phyloP scores from a whole-genome alignment of 1,284 basidiomycete genomes.

The Malassezia cuniculi region DNA sequence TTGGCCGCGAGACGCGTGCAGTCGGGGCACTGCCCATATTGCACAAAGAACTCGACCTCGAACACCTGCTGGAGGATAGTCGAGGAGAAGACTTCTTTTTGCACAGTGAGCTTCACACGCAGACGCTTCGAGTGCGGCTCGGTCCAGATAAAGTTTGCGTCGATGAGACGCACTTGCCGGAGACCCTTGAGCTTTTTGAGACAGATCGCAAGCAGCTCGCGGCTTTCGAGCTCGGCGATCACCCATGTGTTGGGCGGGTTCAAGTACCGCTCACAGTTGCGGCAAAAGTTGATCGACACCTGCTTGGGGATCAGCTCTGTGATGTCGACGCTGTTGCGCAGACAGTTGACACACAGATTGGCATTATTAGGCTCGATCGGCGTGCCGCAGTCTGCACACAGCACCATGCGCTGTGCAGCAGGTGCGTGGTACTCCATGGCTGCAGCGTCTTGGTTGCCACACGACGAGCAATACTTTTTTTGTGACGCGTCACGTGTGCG shows the following conservation, averaged over 20 bases:
- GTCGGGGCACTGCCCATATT: slow-evolving; percentile 87
- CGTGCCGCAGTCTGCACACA: slow-evolving; percentile 54
- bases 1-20: slow-evolving; percentile 89
- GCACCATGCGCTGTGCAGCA: slow-evolving; percentile 40
- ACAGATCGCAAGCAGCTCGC: slow-evolving; percentile 64
- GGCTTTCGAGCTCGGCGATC: slow-evolving; percentile 72
- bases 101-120: slow-evolving; percentile 85
- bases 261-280: slow-evolving; percentile 90
- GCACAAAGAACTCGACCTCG: slow-evolving; percentile 88
- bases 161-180: slow-evolving; percentile 84
- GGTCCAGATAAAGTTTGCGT: slow-evolving; percentile 98
- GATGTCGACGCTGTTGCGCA: slow-evolving; percentile 85
- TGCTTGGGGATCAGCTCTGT: slow-evolving; percentile 98
- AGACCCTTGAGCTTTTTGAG: slow-evolving; percentile 88
- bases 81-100: slow-evolving; percentile 91
- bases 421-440: slow-evolving; percentile 36
- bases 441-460: not conserved
- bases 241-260: slow-evolving; percentile 82
- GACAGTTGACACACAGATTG: slow-evolving; percentile 82
- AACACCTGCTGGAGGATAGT: slow-evolving; percentile 96
- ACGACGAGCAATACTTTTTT: slow-evolving; percentile 11
- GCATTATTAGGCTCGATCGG: slow-evolving; percentile 90
- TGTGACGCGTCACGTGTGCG: slow-evolving; percentile 6
- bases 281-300: slow-evolving; percentile 82
- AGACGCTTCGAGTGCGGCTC: slow-evolving; percentile 92